phyloP scores from a whole-genome alignment of 1,284 basidiomycete genomes.

The Apiotrichum akiyoshidainum region DNA sequence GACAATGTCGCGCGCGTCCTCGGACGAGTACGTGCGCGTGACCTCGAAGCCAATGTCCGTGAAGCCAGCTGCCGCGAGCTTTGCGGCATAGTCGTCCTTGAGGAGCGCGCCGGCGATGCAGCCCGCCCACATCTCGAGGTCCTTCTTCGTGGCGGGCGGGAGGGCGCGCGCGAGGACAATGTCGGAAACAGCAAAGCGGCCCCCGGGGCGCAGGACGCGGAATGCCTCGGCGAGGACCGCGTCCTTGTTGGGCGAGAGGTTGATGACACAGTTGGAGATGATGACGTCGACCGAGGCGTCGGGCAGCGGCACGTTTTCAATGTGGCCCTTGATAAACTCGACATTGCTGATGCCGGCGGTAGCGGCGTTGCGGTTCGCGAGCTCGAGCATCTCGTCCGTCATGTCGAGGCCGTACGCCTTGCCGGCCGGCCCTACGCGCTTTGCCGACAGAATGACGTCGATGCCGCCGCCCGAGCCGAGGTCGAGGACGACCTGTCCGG shows the following conservation, averaged over 20 bases:
- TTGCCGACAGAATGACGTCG: conserved; percentile 57
- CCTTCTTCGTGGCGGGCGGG: conserved; percentile 2
- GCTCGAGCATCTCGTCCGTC: conserved; percentile 40
- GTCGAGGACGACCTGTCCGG: conserved; percentile 60
- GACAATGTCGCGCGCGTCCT: conserved; percentile 20
- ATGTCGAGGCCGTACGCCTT: conserved; percentile 58
- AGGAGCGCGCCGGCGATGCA: conserved; percentile 22
- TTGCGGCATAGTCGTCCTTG: conserved; percentile 15
- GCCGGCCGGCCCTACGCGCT: conserved; percentile 55
- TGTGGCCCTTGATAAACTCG: conserved; percentile 54
- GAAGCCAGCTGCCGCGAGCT: conserved; percentile 18
- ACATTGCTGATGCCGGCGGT: conserved; percentile 52
- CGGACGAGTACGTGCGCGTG: conserved; percentile 18
- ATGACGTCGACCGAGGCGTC: conserved; percentile 57
- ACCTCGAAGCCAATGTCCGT: conserved; percentile 12
- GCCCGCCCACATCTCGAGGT: conserved; percentile 23
- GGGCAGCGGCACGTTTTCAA: conserved; percentile 54
- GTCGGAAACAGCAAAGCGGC: conserved; percentile 75
- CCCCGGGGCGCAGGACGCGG: conserved; percentile 95
- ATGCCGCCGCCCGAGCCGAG: conserved; percentile 59
- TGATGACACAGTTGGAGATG: conserved; percentile 59
- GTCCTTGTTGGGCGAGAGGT: conserved; percentile 54
- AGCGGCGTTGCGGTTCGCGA: conserved; percentile 52
- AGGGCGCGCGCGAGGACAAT: conserved; percentile 20
- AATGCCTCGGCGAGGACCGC: conserved; percentile 73